Percentiles rank a stretch among this genome's conserved stretches.
Conservation (phyloP, 139 green algal species). For the Chlorella sp. region DNA sequence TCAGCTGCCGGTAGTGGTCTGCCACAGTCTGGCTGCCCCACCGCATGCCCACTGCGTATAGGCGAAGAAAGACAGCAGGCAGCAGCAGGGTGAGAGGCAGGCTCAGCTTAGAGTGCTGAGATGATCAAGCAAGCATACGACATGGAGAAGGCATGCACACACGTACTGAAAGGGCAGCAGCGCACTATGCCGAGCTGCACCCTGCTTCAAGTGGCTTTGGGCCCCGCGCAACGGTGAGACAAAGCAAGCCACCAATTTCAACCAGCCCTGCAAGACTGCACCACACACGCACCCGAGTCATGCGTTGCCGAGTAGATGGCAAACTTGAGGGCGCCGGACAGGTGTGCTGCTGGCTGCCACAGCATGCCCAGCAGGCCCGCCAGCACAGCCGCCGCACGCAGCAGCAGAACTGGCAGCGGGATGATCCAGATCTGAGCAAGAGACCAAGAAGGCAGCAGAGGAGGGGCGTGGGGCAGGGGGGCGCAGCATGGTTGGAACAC, state of each 20-base stretch:
- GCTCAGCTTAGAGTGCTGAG: neutral
- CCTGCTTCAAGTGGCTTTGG: no score
- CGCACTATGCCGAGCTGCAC: neutral
- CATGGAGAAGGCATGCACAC: neutral
- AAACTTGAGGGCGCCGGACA: neutral
- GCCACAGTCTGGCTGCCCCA: conserved; percentile 2
- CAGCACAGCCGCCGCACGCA: neutral
- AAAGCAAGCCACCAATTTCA: neutral
- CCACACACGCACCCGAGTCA: neutral
- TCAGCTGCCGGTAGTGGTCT: neutral
- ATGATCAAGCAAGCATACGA: neutral
- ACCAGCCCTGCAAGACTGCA: neutral
- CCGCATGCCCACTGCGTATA: neutral
- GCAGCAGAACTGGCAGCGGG: neutral
- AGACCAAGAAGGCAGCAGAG: no score
- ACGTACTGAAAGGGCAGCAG: neutral
- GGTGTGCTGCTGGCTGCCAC: neutral
- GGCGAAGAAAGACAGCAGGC: neutral
- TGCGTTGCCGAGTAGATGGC: neutral
- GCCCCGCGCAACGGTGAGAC: no score
- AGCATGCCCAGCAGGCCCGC: neutral
- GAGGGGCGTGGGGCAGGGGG: no score
- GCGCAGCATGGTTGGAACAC: no score
- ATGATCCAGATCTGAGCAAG: neutral
- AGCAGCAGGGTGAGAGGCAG: neutral